Evolutionary conservation across 345 rosid species (phyloP).

Genomic region (Gossypium mustelinum): DNA sequence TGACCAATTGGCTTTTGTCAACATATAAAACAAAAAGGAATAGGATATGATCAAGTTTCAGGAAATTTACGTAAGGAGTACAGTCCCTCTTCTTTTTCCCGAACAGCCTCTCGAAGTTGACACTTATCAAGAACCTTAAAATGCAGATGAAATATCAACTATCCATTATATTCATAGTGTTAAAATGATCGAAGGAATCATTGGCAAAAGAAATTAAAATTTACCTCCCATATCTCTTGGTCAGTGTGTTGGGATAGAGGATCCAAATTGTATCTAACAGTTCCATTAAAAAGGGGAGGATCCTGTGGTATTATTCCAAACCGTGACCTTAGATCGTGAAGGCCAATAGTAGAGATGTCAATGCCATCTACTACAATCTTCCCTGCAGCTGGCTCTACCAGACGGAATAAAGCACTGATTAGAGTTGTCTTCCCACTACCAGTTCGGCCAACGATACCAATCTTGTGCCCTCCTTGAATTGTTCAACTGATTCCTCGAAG

Average conservation of each 20-base stretch:
- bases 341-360: slow-evolving; percentile 70
- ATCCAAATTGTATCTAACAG: slow-evolving; percentile 86
- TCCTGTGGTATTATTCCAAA: slow-evolving; percentile 92
- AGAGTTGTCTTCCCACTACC: slow-evolving; percentile 96
- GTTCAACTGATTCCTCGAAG: slow-evolving; percentile 77
- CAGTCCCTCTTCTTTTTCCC: slow-evolving; percentile 67
- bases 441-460: slow-evolving; percentile 90
- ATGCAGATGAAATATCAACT: not conserved
- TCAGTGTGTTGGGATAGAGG: slow-evolving; percentile 69
- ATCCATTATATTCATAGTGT: not conserved
- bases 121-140: slow-evolving; percentile 76
- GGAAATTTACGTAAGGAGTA: slow-evolving; percentile 59
- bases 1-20: not conserved
- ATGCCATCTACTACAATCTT: slow-evolving; percentile 74
- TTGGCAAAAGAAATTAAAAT: not conserved
- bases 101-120: slow-evolving; percentile 73
- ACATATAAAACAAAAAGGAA: not conserved
- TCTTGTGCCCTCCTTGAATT: slow-evolving; percentile 85
- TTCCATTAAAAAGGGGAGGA: slow-evolving; percentile 87
- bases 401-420: slow-evolving; percentile 79
- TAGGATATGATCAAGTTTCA: not conserved
- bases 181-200: not conserved
- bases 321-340: slow-evolving; percentile 79
- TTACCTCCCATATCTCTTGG: slow-evolving; percentile 94
- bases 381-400: slow-evolving; percentile 87